phyloP scores from a whole-genome alignment of 148 eudicot genomes.

The Cornus kousa region DNA sequence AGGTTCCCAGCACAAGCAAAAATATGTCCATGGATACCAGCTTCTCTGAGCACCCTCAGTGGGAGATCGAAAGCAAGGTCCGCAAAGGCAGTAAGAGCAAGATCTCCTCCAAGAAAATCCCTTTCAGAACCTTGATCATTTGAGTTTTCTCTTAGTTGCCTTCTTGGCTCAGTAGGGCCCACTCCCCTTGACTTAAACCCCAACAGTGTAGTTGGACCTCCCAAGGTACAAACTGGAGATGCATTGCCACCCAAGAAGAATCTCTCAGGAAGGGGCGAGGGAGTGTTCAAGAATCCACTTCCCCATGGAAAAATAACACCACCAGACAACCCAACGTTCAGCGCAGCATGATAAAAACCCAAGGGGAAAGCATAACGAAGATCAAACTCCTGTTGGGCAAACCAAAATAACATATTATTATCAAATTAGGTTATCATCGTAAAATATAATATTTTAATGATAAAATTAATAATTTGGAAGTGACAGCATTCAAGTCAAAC shows the following conservation, averaged over 20 bases:
- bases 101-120: slow-evolving; percentile 81
- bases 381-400: slow-evolving; percentile 70
- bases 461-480: too few species aligned
- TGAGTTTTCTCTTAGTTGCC: slow-evolving; percentile 42
- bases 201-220: slow-evolving; percentile 66
- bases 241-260: slow-evolving; percentile 86
- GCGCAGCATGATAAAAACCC: slow-evolving; percentile 69
- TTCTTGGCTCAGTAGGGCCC: slow-evolving; percentile 78
- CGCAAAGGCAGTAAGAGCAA: slow-evolving; percentile 83
- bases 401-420: slow-evolving; percentile 9
- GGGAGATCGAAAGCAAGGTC: slow-evolving; percentile 94
- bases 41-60: slow-evolving; percentile 58
- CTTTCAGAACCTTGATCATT: slow-evolving; percentile 35
- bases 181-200: slow-evolving; percentile 80
- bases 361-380: slow-evolving; percentile 74
- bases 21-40: slow-evolving; percentile 78
- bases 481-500: too few species aligned
- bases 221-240: slow-evolving; percentile 77
- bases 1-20: slow-evolving; percentile 86
- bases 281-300: slow-evolving; percentile 51
- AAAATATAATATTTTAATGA: too few species aligned
- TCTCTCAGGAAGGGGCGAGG: slow-evolving; percentile 72
- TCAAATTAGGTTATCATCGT: not conserved
- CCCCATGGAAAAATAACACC: slow-evolving; percentile 86
- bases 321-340: slow-evolving; percentile 69